Evolutionary conservation across 371 early-diverging fungal species (phyloP), one percentile per base, ranked within the genome.

Genomic region (Haplosporangium sp.): DNA sequence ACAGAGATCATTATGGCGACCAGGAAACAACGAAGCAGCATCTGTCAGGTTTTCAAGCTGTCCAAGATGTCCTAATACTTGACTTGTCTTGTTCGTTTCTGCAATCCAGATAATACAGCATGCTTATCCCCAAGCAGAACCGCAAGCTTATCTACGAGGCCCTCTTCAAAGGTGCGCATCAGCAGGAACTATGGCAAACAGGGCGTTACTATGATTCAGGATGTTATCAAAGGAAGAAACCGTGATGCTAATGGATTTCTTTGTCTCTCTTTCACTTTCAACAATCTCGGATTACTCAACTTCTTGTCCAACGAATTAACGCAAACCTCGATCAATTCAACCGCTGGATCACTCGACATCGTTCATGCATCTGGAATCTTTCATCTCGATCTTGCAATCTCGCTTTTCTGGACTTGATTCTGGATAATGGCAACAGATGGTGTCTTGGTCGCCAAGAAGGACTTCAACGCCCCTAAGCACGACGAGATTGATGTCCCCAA

Each of bases 71-170:
- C 29, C 29, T 29, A 29, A 29, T 29, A 29, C 29, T 29, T 29
- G 29, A 29, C 29, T 29, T 29, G 29, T 29, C 4, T 4, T n/a
- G n/a, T n/a, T n/a, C n/a, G n/a, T 29, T 29, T 29, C 29, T 4
- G 29, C 29, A 29, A 29, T 29, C 29, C 66, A 79, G 80, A 79
- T 79, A 71, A 76, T 77, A 62, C 87, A 93, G 81, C 81, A 98
- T 98, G 98, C 94, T 96, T 83, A 96, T 98, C 91, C 90, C 95
- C 84, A 95, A 95, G 88, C 87, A 92, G 85, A 96, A 98, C 94
- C 91, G 97, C 86, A 95, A 95, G 92, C 88, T 88, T 83, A 94
- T 95, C 89, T 95, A 95, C 93, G 93, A 94, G 89, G 87, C 90
- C 85, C 92, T 95, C 55, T 55, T 55, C 55, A 40, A 40, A 55